Percentiles rank a stretch among this genome's conserved stretches.
Evolutionary conservation across 495 filamentous ascomycete genomes (phyloP).

Genomic region (Oleoguttula mirabilis): DNA sequence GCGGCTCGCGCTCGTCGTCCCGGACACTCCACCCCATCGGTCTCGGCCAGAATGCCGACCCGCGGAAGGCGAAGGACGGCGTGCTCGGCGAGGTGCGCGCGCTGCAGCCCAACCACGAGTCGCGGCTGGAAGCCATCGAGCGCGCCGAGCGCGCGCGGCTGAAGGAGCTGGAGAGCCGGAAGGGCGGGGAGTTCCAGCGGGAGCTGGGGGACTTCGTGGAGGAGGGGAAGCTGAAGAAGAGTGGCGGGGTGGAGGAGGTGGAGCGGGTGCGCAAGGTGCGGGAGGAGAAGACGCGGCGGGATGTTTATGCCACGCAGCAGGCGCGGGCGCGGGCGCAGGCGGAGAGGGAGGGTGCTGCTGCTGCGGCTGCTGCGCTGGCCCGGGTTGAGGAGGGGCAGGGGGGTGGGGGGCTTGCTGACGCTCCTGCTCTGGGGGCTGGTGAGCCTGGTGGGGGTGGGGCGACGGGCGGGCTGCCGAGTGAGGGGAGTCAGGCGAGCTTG

Average conservation of each 20-base stretch:
- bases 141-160: constrained; percentile 79
- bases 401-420: constrained; percentile 69
- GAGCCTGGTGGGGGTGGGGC: constrained; percentile 8
- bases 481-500: background rate
- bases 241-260: constrained; percentile 84
- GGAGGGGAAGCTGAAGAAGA: constrained; percentile 89
- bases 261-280: constrained; percentile 73
- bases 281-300: constrained; percentile 75
- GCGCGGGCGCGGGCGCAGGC: constrained; percentile 21
- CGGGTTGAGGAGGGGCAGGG: constrained; percentile 57
- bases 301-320: constrained; percentile 67
- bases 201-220: constrained; percentile 81
- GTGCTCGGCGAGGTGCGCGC: constrained; percentile 90
- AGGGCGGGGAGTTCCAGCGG: constrained; percentile 70
- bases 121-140: constrained; percentile 86
- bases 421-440: constrained; percentile 47
- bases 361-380: constrained; percentile 12
- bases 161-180: constrained; percentile 70
- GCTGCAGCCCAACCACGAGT: constrained; percentile 89
- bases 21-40: constrained; percentile 43
- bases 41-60: constrained; percentile 56
- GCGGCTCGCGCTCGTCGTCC: constrained; percentile 15
- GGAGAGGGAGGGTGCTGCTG: constrained; percentile 19
- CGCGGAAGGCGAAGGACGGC: constrained; percentile 70
- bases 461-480: background rate